phyloP scores from a whole-genome alignment of 2,329 filamentous ascomycete genomes.

The Cercospora nicotianae region DNA sequence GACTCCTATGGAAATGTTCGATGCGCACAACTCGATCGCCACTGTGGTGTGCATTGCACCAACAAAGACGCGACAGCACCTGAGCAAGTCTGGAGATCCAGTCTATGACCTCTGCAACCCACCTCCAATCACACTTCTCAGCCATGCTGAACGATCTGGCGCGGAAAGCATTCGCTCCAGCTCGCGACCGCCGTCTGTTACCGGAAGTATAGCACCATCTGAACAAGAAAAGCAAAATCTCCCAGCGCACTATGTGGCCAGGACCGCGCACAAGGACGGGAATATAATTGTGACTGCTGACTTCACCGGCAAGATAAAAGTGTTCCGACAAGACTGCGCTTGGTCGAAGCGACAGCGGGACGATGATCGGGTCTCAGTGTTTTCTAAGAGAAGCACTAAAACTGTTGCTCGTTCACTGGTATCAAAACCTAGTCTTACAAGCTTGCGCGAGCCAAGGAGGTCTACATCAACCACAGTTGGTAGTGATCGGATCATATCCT shows the following conservation, averaged over 20 bases:
- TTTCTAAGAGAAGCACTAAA: constrained; percentile 64
- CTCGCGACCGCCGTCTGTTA: constrained; percentile 51
- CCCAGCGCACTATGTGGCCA: constrained; percentile 73
- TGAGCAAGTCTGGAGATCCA: constrained; percentile 81
- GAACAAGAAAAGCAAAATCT: constrained; percentile 51
- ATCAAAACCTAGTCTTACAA: constrained; percentile 42
- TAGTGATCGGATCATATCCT: constrained; percentile 80
- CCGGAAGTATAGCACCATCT: constrained; percentile 37
- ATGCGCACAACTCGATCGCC: constrained; percentile 84
- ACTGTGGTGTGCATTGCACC: constrained; percentile 89
- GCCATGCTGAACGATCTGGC: constrained; percentile 62
- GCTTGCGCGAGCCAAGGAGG: constrained; percentile 34
- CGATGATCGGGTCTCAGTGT: constrained; percentile 70
- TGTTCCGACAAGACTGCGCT: constrained; percentile 93
- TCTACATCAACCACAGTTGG: constrained; percentile 44
- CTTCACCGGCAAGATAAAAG: constrained; percentile 83
- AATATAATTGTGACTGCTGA: constrained; percentile 93
- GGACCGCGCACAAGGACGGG: constrained; percentile 73
- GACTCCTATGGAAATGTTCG: constrained; percentile 81
- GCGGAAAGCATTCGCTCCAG: constrained; percentile 40
- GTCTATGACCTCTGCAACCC: constrained; percentile 97
- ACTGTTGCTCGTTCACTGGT: constrained; percentile 48
- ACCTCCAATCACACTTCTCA: constrained; percentile 79
- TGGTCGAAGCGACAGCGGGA: constrained; percentile 71
- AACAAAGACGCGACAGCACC: constrained; percentile 69